Evolutionary conservation across 1,284 basidiomycete genomes (phyloP), one percentile per base, ranked within the genome.

Genomic region (Ceratorhiza oryzae-sativae): DNA sequence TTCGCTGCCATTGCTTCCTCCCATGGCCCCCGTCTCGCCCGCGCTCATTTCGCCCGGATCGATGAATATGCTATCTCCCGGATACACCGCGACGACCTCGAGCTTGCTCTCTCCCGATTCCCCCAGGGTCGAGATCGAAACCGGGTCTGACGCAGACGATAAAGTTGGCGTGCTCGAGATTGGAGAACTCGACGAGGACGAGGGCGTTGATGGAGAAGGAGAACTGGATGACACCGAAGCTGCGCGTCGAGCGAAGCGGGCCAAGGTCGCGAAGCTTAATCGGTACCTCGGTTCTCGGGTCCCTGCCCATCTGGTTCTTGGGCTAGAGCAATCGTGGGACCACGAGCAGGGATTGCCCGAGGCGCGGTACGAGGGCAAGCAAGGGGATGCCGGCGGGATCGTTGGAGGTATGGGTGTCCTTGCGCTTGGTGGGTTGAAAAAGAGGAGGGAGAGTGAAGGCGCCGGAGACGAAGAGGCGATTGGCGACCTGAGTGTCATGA

Each of bases 281-380:
- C 89, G 92, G 51, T 92, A 89, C 81, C 84, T 93, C 34, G 92
- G 91, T 25, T 91, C 90, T 39, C 85, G 86, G 49, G 89, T 93
- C 32, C 91, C 91, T 20, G 79, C 85, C 12, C 85, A 87, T 75
- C 84, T 92, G 53, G 87, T 90, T 18, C 83, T 89, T 55, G 89
- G 88, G 41, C 27, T 34, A 34, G 70, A 76, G 81, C 68, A 80
- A 81, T 8, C 72, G 34, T 79, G 82, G 65, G 76, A 71, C 23
- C 41, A 59, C 36, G 67, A 79, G 30, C 80, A 79, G 59, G 80
- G 80, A 34, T 79, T 85, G 20, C 79, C 85, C 32, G 74, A 41
- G 34, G 73, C 46, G 59, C 77, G 74, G 49, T 68, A 74, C 15
- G 76, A 73, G 59, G 41, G 42, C 15, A 74, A 48, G 53, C 42